phyloP scores from a whole-genome alignment of 306 rosid species.

The Styphnolobium japonicum region DNA sequence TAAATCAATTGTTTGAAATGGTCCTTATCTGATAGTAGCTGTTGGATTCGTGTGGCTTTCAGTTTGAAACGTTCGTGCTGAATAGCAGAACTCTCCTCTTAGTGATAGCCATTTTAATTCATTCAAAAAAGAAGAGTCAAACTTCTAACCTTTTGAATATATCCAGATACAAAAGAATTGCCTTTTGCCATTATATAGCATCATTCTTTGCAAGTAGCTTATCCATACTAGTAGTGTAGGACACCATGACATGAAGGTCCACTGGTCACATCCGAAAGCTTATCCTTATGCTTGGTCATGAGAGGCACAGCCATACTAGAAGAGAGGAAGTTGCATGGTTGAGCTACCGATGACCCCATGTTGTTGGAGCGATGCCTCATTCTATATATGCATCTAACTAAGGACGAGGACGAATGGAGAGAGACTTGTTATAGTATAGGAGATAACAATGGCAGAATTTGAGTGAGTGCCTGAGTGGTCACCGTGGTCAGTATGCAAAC shows the following conservation, averaged over 20 bases:
- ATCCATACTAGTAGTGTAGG: background rate
- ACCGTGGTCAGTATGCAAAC: background rate
- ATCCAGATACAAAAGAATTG: background rate
- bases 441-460: background rate
- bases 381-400: background rate
- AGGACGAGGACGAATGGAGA: background rate
- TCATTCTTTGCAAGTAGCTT: conserved; percentile 20
- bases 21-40: background rate
- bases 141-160: background rate
- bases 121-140: background rate
- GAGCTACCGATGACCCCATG: background rate
- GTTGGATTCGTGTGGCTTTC: background rate
- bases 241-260: background rate
- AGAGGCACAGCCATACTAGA: background rate
- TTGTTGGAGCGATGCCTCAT: background rate
- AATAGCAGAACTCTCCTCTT: background rate
- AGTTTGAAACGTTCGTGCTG: background rate
- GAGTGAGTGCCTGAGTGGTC: background rate
- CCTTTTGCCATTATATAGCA: background rate
- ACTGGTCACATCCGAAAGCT: background rate
- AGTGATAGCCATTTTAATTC: background rate
- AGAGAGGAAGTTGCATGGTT: background rate
- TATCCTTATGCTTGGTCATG: background rate
- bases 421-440: background rate
- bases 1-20: background rate